These are phyloP conservation scores for Sporothrix euskadiensis DNA, from an alignment of 2,329 filamentous ascomycete genomes.

Conservation along the genomic window DNA sequence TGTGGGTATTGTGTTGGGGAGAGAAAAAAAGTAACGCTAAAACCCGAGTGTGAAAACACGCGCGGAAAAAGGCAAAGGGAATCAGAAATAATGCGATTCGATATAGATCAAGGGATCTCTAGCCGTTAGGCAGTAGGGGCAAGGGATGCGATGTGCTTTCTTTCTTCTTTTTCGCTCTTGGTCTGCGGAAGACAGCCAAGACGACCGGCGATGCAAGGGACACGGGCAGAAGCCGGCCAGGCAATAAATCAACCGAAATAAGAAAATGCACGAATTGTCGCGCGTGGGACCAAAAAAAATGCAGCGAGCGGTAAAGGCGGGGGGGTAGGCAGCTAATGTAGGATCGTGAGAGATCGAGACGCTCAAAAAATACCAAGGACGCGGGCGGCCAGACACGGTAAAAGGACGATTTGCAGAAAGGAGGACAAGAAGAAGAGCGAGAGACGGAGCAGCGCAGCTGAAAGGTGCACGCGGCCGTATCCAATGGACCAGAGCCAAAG, in stretches of 20 bases:
- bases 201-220: neutral
- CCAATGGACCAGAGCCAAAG: neutral
- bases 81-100: neutral
- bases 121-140: neutral
- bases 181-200: neutral
- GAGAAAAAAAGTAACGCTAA: neutral
- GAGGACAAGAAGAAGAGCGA: neutral
- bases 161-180: neutral
- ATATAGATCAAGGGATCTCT: neutral
- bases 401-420: neutral
- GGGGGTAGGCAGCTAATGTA: neutral
- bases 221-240: neutral
- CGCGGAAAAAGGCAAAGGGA: neutral
- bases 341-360: neutral
- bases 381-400: neutral
- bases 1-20: neutral
- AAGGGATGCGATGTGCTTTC: neutral
- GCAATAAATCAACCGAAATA: neutral
- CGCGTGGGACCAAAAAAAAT: neutral
- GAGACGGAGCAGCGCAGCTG: neutral
- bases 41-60: neutral
- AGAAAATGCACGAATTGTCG: neutral
- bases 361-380: neutral
- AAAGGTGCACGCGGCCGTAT: neutral
- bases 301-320: neutral